Percentiles rank a stretch among this genome's conserved stretches.
Conservation (phyloP, 805 yeast species). For the Lachancea cidri region DNA sequence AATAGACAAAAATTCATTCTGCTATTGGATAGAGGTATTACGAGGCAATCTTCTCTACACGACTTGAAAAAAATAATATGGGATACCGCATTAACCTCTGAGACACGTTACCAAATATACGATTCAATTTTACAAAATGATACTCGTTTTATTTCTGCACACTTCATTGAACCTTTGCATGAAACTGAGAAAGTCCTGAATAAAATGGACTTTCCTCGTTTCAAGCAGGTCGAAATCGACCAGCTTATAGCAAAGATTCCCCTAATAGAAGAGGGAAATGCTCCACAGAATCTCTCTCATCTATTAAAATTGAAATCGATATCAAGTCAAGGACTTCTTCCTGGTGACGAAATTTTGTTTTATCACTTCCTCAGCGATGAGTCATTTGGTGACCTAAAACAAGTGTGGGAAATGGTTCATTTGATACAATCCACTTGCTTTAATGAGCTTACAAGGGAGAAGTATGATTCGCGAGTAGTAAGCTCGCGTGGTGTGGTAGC, state of each 20-base stretch:
- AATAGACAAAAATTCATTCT: constrained; percentile 25
- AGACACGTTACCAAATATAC: constrained; percentile 21
- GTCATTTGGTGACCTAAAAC: constrained; percentile 15
- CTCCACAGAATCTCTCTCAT: constrained; percentile 22
- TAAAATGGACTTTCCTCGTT: constrained; percentile 29
- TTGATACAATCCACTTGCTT: constrained; percentile 31
- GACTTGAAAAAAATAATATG: constrained; percentile 24
- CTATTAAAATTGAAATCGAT: constrained; percentile 34
- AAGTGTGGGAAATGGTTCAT: constrained; percentile 32
- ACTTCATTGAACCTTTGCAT: constrained; percentile 36
- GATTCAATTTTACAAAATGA: constrained; percentile 24
- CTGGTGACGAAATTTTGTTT: constrained; percentile 34
- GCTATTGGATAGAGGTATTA: constrained; percentile 28
- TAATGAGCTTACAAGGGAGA: constrained; percentile 24
- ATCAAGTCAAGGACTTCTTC: constrained; percentile 32
- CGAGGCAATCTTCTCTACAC: constrained; percentile 28
- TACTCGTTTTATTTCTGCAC: constrained; percentile 18
- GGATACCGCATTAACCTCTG: constrained; percentile 27
- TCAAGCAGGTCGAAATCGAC: constrained; percentile 29
- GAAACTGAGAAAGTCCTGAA: constrained; percentile 32
- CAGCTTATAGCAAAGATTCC: constrained; percentile 18
- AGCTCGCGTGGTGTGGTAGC: constrained; percentile 34
- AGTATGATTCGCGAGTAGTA: constrained; percentile 28
- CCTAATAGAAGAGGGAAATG: constrained; percentile 13
- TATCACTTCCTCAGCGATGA: constrained; percentile 27